Base-by-base conservation (phyloP, 495 filamentous ascomycete species). In the Xylaria castorea region DNA sequence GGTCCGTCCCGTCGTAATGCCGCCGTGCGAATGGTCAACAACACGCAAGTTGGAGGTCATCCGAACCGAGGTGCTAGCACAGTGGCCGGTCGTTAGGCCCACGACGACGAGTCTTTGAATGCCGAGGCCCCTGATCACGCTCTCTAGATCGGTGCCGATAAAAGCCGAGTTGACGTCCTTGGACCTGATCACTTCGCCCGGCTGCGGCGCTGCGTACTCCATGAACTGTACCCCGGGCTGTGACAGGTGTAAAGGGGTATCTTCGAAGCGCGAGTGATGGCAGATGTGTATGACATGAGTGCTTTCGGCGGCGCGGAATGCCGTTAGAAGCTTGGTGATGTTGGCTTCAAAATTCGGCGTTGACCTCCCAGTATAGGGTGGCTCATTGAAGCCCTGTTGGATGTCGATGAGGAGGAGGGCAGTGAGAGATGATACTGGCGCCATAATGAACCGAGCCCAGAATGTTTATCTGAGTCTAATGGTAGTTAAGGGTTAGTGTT, bases 391-490 rank as follows among this genome's bases (percentile, higher is more conserved):
- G 75, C 78, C 87, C 22, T 80, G 75, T 79, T 91, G 88, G 75
- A 88, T 86, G 80, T 91, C 87, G 66, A 91, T 89, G 58, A 91
- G 80, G 71, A 90, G 78, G 30, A 90, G 80, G 16, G 87, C 87
- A 0, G 87, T 89, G 14, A 82, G 30, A 53, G 30, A 9, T 40
- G 64, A 36, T 81, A 6, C 57, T 20, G 57, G 32, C 38, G 57
- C 61, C 60, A 64, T 71, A 58, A 42, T 51, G 42, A 40, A 62
- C 8, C 8, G 53, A 32, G 18, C 11, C 7, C 5, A 7, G 65
- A 25, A 57, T 57, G 7, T 9, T 36, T n/a, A 20, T 18, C 2
- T 11, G 18, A n/a, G 46, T 50, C 20, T 50, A 8, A 6, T 18
- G 2, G 9, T 14, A 14, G 40, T 42, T 7, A 0, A 50, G 20